Evolutionary conservation across 768 basidiomycete genomes (phyloP).

Genomic region (Phaffia tasmanica): DNA sequence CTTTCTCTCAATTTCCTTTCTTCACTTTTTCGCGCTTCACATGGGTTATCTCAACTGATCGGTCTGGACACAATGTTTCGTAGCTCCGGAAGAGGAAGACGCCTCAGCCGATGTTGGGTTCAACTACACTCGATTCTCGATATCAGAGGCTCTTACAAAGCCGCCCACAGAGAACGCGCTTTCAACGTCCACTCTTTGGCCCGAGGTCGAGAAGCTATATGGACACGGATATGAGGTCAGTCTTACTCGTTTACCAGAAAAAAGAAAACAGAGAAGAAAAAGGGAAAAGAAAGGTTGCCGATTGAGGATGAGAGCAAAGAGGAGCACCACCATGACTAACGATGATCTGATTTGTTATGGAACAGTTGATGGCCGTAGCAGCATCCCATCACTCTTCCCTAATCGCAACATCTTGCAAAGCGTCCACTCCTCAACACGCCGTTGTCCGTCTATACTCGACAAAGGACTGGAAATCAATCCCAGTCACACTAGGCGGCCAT

Average conservation of each 20-base stretch:
- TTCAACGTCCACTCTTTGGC: constrained; percentile 80
- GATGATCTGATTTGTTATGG: too few species aligned
- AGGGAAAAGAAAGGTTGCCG: too few species aligned
- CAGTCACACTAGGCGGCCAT: constrained; percentile 69
- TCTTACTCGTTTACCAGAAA: constrained; percentile 1
- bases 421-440: constrained; percentile 78
- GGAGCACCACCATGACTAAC: too few species aligned
- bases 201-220: constrained; percentile 90
- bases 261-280: too few species aligned
- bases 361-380: constrained; percentile 66
- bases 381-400: constrained; percentile 58
- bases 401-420: constrained; percentile 82
- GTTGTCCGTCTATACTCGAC: constrained; percentile 73
- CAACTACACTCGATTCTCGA: constrained; percentile 35
- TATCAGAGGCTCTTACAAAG: constrained; percentile 33
- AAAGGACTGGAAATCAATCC: constrained; percentile 56
- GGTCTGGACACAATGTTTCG: constrained; percentile 12
- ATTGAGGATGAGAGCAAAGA: background rate
- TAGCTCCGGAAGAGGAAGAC: constrained; percentile 28
- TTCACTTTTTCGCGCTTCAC: background rate
- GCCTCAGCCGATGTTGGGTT: constrained; percentile 26
- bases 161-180: constrained; percentile 80
- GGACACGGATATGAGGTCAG: constrained; percentile 92
- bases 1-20: constrained; percentile 1
- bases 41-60: background rate